Conservation (phyloP, 2,329 filamentous ascomycete genomes). For the Phyllosticta paracitricarpa region DNA sequence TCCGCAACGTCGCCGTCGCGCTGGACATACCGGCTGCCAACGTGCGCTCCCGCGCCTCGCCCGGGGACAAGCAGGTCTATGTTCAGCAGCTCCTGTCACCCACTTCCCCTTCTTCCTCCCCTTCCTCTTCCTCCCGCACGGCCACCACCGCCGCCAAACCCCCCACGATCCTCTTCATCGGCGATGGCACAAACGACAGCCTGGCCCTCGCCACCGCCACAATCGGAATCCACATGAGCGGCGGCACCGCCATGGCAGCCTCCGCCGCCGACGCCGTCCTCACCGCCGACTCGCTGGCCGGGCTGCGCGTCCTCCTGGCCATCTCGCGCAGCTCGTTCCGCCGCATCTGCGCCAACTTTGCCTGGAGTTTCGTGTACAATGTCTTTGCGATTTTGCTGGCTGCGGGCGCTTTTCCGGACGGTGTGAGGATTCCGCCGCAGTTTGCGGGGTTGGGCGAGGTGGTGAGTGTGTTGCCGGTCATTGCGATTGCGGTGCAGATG, state of each 20-base stretch:
- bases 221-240: constrained; percentile 57
- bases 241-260: constrained; percentile 52
- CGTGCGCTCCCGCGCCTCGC: constrained; percentile 38
- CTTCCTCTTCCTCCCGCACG: too few relatives aligned
- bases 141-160: not conserved
- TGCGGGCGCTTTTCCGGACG: constrained; percentile 52
- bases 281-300: not conserved
- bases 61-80: constrained; percentile 46
- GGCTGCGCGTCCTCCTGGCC: constrained; percentile 47
- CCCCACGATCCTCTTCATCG: constrained; percentile 44
- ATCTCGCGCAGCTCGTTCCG: constrained; percentile 34
- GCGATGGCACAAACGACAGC: constrained; percentile 73
- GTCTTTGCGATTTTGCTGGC: constrained; percentile 56
- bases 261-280: constrained; percentile 47
- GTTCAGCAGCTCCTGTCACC: constrained; percentile 24
- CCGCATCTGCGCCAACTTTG: constrained; percentile 53
- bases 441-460: constrained; percentile 64
- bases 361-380: constrained; percentile 63
- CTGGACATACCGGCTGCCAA: constrained; percentile 29
- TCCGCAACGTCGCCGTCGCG: constrained; percentile 35
- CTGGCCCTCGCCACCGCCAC: constrained; percentile 60
- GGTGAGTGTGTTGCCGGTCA: constrained; percentile 63
- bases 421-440: constrained; percentile 46
- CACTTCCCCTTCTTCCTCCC: too few relatives aligned
- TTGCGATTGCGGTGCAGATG: constrained; percentile 46